Evolutionary conservation across 2,329 filamentous ascomycete genomes (phyloP), one percentile per base, ranked within the genome.

Genomic region (Verticillium isaacii): DNA sequence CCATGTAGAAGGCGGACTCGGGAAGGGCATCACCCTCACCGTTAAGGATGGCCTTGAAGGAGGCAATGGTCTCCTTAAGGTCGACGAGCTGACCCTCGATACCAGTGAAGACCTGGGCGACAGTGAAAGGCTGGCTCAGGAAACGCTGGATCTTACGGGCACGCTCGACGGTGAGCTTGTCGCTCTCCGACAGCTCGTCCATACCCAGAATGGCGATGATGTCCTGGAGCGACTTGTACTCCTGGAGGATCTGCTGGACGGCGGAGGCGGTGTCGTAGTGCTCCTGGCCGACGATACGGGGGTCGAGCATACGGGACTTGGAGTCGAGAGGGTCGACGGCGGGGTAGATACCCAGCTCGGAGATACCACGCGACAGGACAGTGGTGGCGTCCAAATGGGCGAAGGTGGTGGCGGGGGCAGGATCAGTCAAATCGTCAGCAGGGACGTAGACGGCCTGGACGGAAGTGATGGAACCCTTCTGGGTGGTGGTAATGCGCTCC

Each of bases 131-230:
- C 87, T 99, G 95, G 82, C 88, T 92, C 86, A 99, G 86, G 93
- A 99, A 99, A 90, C 93, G 91, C 88, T 99, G 95, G 79, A 99
- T 90, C 89, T 98, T 98, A 86, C 95, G 94, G 81, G 95, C 95
- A 89, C 95, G 95, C 90, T 99, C 95, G 87, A 99, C 95, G 73
- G 95, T 98, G 75, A 99, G 89, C 90, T 99, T 97, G 82, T 99
- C 95, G 74, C 91, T 91, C 87, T 98, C 95, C 68, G 95, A 98
- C 83, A 99, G 84, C 81, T 99, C 95, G 82, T 99, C 95, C 95
- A 99, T 98, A 90, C 94, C 94, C 79, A 98, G 84, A 93, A 99
- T 99, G 82, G 95, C 95, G 86, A 97, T 97, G 89, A 99, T 99
- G 86, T 99, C 95, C 86, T 99, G 95, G 71, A 99, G 92, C 68